A percentile compares a stretch with the other conserved stretches of the same genome.
Evolutionary conservation across 1,284 basidiomycete genomes (phyloP).

Genomic region (Hemileia vastatrix): DNA sequence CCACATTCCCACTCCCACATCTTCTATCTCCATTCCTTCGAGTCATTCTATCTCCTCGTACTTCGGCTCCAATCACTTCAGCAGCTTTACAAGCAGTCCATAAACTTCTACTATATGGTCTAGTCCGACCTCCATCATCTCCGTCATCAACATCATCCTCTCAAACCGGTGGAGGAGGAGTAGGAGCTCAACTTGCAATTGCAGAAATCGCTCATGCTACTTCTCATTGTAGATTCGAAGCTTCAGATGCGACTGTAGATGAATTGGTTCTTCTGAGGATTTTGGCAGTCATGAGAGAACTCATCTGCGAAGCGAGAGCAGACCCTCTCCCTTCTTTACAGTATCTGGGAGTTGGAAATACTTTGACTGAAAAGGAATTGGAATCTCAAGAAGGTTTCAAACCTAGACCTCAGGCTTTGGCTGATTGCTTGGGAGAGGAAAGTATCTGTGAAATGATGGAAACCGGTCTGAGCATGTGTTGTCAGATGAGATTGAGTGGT

Average conservation of each 20-base stretch:
- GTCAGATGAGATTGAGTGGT: conserved; percentile 38
- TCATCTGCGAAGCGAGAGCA: conserved; percentile 32
- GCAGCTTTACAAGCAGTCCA: conserved; percentile 38
- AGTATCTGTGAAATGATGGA: conserved; percentile 45
- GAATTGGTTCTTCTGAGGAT: conserved; percentile 42
- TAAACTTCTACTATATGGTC: conserved; percentile 33
- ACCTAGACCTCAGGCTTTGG: too few relatives aligned
- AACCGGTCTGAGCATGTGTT: conserved; percentile 44
- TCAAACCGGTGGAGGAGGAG: not conserved
- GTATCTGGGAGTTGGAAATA: not conserved
- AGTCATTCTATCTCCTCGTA: conserved; percentile 38
- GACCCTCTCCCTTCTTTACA: not conserved
- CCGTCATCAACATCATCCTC: too few relatives aligned
- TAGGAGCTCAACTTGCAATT: conserved; percentile 32
- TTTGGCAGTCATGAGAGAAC: conserved; percentile 39
- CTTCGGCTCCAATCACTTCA: conserved; percentile 38
- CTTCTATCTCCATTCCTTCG: conserved; percentile 38
- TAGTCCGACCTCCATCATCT: conserved; percentile 28
- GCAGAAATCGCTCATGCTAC: conserved; percentile 42
- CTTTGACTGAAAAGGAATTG: not conserved
- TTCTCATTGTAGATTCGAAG: conserved; percentile 42
- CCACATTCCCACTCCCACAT: conserved; percentile 32
- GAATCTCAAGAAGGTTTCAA: too few relatives aligned
- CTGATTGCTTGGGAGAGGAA: conserved; percentile 39
- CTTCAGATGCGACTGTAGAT: conserved; percentile 38